phyloP scores from a whole-genome alignment of 2,329 filamentous ascomycete genomes.

The Penicillium sp. region DNA sequence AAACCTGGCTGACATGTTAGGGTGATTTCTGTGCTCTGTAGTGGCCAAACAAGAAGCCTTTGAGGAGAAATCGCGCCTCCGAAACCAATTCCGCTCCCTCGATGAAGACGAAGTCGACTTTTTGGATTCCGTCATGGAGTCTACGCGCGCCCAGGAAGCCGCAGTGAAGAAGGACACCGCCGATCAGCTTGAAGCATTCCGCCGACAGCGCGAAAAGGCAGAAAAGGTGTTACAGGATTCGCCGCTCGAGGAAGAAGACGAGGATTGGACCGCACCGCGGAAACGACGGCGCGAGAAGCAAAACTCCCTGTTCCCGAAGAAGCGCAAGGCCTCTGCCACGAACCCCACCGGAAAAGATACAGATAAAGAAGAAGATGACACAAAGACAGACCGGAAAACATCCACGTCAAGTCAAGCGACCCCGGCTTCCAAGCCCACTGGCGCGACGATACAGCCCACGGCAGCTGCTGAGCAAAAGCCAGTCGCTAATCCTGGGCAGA shows the following conservation, averaged over 20 bases:
- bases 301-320: conserved; percentile 43
- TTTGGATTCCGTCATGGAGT: conserved; percentile 58
- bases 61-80: conserved; percentile 52
- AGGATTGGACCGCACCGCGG: conserved; percentile 52
- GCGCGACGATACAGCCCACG: neutral
- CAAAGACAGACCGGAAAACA: neutral
- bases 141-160: conserved; percentile 57
- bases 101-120: conserved; percentile 56
- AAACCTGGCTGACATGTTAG: conserved; percentile 42
- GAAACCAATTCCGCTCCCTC: conserved; percentile 54
- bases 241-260: conserved; percentile 38
- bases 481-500: neutral
- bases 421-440: neutral
- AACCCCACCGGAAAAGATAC: conserved; percentile 8
- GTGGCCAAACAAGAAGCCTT: conserved; percentile 55
- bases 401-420: neutral
- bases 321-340: conserved; percentile 42
- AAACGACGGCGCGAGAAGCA: conserved; percentile 56
- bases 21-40: conserved; percentile 29
- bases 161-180: conserved; percentile 59
- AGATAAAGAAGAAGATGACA: neutral
- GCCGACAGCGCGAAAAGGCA: conserved; percentile 60
- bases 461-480: neutral
- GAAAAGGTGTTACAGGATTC: conserved; percentile 52
- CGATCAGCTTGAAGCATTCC: conserved; percentile 61